Evolutionary conservation across 345 rosid species (phyloP), one percentile per base, ranked within the genome.

Genomic region (Salix dunnii): DNA sequence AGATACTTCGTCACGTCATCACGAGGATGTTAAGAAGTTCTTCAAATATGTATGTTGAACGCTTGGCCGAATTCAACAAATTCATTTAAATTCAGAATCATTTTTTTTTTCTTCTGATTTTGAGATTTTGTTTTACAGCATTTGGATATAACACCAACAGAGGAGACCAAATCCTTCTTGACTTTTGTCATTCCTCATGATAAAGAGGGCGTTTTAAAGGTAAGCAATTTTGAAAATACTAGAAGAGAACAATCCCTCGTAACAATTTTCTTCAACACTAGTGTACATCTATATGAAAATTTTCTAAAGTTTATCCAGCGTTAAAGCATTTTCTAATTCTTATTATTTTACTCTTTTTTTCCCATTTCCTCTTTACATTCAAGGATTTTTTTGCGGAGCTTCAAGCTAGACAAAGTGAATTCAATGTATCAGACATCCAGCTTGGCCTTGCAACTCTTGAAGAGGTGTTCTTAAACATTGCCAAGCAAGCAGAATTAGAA

Each of bases 381-480:
- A 48, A 33, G 97, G 67, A 74, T 0, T 89, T 89, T 51, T 90
- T 95, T 61, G 83, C 72, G 76, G 99, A 91, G 86, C 92, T 91
- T 35, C 90, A 91, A 89, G 91, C 82, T 63, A 90, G 89, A 78
- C 89, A 85, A 80, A 27, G 38, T 5, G 94, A 90, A 70, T 89
- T 91, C 58, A 88, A 91, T 55, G 89, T 95, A 77, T 80, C 93
- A 25, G 97, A 95, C 77, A 87, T 95, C 78, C 99, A 95, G 74
- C 92, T 92, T 27, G 91, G 97, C 69, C 95, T 95, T 11, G 79
- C 99, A 28, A 93, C 97, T n/a, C 96, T 95, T 2, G 99, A 93
- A 87, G 97, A 95, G 84, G 97, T 95, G 66, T 95, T 93, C 91
- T 83, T 95, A 70, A 93, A 93, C 74, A 95, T 95, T n/a, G 99